Percentiles rank a stretch among this genome's conserved stretches.
phyloP scores from a whole-genome alignment of 805 yeast genomes.

The Candida sakaeoensis region DNA sequence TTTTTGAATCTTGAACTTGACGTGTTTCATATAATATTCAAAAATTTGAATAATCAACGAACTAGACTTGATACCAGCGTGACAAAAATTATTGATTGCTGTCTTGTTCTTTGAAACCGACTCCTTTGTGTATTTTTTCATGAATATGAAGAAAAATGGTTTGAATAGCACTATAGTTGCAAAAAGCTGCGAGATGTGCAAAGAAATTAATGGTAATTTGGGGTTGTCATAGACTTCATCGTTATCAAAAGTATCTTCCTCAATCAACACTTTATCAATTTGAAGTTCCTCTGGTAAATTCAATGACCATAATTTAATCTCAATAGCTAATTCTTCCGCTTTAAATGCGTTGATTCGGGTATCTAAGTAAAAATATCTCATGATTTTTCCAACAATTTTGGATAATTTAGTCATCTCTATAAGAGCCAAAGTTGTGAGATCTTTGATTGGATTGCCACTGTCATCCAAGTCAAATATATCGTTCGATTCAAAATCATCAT shows the following conservation, averaged over 20 bases:
- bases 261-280: conserved; percentile 16
- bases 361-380: conserved; percentile 28
- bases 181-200: conserved; percentile 34
- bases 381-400: conserved; percentile 24
- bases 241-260: neutral
- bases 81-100: conserved; percentile 11
- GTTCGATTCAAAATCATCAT: conserved; percentile 27
- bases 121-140: conserved; percentile 3
- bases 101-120: neutral
- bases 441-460: conserved; percentile 4
- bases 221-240: conserved; percentile 11
- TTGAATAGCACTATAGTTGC: conserved; percentile 35
- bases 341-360: conserved; percentile 22
- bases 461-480: conserved; percentile 5
- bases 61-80: conserved; percentile 14
- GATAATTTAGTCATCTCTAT: conserved; percentile 25
- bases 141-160: conserved; percentile 33
- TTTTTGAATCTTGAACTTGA: conserved; percentile 7
- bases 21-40: conserved; percentile 11
- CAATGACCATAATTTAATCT: conserved; percentile 31
- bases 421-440: conserved; percentile 14
- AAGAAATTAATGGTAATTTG: conserved; percentile 17
- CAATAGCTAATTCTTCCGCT: conserved; percentile 32
- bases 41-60: conserved; percentile 14
- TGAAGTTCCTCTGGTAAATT: conserved; percentile 28